These are phyloP conservation scores for Rehmannia glutinosa DNA, from an alignment of 257 asterid species.

Conservation along the genomic window DNA sequence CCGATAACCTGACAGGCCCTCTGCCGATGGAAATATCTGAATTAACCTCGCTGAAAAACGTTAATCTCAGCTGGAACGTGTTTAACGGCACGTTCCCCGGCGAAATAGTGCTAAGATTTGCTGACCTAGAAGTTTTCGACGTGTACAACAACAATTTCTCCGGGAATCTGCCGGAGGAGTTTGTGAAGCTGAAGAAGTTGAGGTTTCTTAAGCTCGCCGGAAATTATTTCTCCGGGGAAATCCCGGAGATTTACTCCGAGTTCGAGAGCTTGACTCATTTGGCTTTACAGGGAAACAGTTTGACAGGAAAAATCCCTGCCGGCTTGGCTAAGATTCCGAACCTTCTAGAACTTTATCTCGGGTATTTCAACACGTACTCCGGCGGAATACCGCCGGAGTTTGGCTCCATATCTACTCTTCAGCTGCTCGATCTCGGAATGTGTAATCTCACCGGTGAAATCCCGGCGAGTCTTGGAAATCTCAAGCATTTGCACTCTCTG, in stretches of 20 bases:
- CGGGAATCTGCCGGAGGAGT: slow-evolving; percentile 48
- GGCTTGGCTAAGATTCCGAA: slow-evolving; percentile 48
- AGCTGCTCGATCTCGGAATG: slow-evolving; percentile 44
- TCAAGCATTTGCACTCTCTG: slow-evolving; percentile 46
- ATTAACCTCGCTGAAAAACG: slow-evolving; percentile 30
- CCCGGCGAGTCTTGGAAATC: slow-evolving; percentile 52
- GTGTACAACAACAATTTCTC: slow-evolving; percentile 58
- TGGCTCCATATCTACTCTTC: slow-evolving; percentile 38
- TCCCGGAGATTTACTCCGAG: slow-evolving; percentile 55
- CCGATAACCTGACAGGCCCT: slow-evolving; percentile 48
- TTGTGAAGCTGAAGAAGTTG: slow-evolving; percentile 34
- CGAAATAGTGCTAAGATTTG: slow-evolving; percentile 32
- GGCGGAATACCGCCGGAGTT: slow-evolving; percentile 83
- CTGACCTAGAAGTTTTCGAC: slow-evolving; percentile 44
- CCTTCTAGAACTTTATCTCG: slow-evolving; percentile 51
- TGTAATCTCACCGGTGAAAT: slow-evolving; percentile 65
- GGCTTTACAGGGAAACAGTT: slow-evolving; percentile 48
- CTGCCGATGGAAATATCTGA: slow-evolving; percentile 48
- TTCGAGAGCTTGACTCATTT: slow-evolving; percentile 36
- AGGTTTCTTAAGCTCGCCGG: slow-evolving; percentile 48
- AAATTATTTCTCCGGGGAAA: slow-evolving; percentile 59
- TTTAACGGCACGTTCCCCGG: slow-evolving; percentile 36
- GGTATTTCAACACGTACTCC: slow-evolving; percentile 46
- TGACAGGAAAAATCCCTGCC: slow-evolving; percentile 55
- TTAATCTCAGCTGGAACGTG: slow-evolving; percentile 46